Evolutionary conservation across 2,329 filamentous ascomycete genomes (phyloP).

Genomic region (Aureobasidium sp.): DNA sequence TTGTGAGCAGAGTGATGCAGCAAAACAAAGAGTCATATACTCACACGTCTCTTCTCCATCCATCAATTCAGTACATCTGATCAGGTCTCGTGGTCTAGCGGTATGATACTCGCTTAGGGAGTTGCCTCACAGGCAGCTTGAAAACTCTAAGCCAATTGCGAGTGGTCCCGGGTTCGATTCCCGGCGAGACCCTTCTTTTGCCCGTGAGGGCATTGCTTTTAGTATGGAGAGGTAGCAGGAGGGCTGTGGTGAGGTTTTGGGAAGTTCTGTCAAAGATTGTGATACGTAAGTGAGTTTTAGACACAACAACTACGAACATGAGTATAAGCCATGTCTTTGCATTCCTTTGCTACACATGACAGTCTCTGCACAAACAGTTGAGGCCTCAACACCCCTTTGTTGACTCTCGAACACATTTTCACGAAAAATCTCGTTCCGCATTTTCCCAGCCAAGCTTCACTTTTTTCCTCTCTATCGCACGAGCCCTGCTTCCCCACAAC

Average conservation of each 20-base stretch:
- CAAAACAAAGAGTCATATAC: no score
- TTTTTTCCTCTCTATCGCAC: not conserved
- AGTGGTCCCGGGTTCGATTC: no score
- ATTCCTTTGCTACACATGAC: not conserved
- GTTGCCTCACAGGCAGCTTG: no score
- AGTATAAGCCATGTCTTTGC: not conserved
- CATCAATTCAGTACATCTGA: not conserved
- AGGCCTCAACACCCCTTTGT: not conserved
- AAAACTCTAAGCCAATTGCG: no score
- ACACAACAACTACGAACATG: not conserved
- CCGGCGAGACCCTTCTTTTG: no score
- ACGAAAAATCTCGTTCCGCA: not conserved
- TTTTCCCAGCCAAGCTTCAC: not conserved
- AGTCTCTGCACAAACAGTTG: not conserved
- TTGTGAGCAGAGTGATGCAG: no score
- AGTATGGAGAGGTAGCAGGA: not conserved
- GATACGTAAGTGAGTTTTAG: no score
- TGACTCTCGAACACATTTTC: no score
- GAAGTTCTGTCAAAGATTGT: not conserved
- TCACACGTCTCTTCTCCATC: rapidly evolving
- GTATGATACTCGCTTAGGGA: no score
- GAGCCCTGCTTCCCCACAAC: not conserved
- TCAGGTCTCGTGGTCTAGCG: no score
- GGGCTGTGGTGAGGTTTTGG: not conserved
- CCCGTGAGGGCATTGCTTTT: not conserved